Conservation (phyloP, 2,329 filamentous ascomycete species). For the Diplocarpon rosae region DNA sequence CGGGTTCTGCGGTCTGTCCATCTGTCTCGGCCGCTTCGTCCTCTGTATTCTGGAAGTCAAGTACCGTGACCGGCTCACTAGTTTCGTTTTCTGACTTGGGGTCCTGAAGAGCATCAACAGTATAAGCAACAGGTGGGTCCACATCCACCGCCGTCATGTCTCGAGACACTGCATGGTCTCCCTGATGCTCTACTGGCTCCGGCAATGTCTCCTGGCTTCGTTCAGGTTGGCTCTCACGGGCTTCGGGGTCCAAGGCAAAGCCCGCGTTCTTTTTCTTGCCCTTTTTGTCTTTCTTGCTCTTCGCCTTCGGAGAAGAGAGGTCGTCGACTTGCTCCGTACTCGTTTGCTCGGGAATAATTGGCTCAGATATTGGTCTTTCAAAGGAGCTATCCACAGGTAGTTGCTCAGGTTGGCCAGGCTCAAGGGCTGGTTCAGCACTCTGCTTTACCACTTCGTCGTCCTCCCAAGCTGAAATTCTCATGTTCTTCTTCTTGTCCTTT, state of each 20-base stretch:
- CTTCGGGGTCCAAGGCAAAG: neutral
- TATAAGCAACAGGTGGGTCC: neutral
- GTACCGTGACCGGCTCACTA: neutral
- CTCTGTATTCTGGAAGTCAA: neutral
- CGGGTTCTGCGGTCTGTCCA: neutral
- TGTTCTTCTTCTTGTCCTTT: slow-evolving; percentile 23
- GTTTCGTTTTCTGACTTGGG: neutral
- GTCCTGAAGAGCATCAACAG: neutral
- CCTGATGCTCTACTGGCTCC: neutral
- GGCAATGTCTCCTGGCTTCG: neutral
- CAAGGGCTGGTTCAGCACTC: neutral
- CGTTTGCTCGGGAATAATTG: neutral
- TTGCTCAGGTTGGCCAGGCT: neutral
- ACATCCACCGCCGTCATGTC: neutral
- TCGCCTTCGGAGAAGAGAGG: neutral
- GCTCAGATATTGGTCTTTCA: neutral
- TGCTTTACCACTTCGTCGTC: neutral
- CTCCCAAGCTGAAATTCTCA: slow-evolving; percentile 1
- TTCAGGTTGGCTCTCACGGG: neutral
- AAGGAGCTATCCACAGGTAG: neutral
- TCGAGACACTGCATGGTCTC: neutral
- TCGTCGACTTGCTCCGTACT: neutral
- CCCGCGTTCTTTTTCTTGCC: slow-evolving; percentile 2
- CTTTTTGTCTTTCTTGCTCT: slow-evolving; percentile 2
- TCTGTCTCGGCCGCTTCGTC: neutral